Conservation (phyloP, 805 yeast genomes). For the Starmerella riodocensis region DNA sequence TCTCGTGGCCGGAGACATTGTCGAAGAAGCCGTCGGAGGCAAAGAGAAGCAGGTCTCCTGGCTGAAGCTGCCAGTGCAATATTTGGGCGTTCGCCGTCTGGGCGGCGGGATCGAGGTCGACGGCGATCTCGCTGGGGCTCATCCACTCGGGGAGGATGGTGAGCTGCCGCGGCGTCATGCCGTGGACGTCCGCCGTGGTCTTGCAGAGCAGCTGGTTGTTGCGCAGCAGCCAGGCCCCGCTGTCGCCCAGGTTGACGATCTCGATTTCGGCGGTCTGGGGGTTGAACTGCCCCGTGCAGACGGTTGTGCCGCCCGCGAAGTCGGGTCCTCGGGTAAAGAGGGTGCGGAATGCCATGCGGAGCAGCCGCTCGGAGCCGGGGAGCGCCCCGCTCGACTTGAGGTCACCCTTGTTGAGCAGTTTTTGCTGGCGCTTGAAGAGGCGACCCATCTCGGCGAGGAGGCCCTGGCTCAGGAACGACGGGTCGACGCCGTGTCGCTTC, state of each 20-base stretch:
- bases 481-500: constrained; percentile 83
- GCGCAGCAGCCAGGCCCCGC: constrained; percentile 84
- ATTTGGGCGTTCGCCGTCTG: constrained; percentile 4
- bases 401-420: background rate
- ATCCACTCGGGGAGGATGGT: constrained; percentile 62
- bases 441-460: constrained; percentile 37
- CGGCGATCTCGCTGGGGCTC: constrained; percentile 25
- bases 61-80: constrained; percentile 49
- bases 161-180: constrained; percentile 69
- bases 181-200: constrained; percentile 17
- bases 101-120: constrained; percentile 48
- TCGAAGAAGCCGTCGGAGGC: constrained; percentile 94
- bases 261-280: constrained; percentile 39
- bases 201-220: constrained; percentile 37
- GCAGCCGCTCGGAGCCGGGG: constrained; percentile 35
- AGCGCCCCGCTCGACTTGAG: constrained; percentile 2
- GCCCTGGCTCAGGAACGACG: constrained; percentile 74
- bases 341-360: constrained; percentile 43
- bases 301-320: constrained; percentile 87
- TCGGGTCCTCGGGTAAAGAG: constrained; percentile 45
- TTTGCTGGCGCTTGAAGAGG: constrained; percentile 3
- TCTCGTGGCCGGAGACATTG: constrained; percentile 46
- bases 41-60: constrained; percentile 64
- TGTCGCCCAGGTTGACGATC: constrained; percentile 82
- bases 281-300: constrained; percentile 60